Conservation (phyloP, 2,329 filamentous ascomycete genomes). For the Colletotrichum destructivum region DNA sequence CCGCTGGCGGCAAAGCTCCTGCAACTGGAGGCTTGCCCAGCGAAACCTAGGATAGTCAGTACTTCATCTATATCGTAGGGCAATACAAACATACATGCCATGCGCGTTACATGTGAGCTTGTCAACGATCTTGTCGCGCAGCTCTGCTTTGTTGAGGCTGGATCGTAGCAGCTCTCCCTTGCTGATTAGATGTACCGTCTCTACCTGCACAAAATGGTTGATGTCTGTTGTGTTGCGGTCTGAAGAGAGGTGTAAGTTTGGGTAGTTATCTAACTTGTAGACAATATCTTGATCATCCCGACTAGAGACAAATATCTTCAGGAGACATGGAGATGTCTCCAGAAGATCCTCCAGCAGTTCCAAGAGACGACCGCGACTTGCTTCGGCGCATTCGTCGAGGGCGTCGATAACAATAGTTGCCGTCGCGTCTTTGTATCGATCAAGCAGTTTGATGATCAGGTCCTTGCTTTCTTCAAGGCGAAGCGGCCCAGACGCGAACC, state of each 20-base stretch:
- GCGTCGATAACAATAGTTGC: conserved; percentile 32
- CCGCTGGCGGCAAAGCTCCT: conserved; percentile 7
- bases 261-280: conserved; percentile 15
- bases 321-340: conserved; percentile 16
- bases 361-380: conserved; percentile 11
- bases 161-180: not conserved
- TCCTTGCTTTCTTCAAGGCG: not conserved
- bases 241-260: conserved; percentile 23
- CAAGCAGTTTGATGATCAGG: conserved; percentile 25
- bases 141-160: not conserved
- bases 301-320: conserved; percentile 39
- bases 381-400: conserved; percentile 23
- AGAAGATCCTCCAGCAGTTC: conserved; percentile 27
- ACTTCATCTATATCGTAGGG: not conserved
- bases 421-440: conserved; percentile 1
- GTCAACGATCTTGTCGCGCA: not conserved
- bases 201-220: not conserved
- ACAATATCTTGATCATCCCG: conserved; percentile 36
- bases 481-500: conserved; percentile 5
- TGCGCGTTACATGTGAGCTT: not conserved
- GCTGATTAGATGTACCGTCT: not conserved
- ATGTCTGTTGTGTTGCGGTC: conserved; percentile 5
- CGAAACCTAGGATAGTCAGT: conserved; percentile 26
- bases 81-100: not conserved
- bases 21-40: conserved; percentile 29